Evolutionary conservation across 2,329 filamentous ascomycete genomes (phyloP), one percentile per base, ranked within the genome.

Genomic region (Colletotrichum karsti): DNA sequence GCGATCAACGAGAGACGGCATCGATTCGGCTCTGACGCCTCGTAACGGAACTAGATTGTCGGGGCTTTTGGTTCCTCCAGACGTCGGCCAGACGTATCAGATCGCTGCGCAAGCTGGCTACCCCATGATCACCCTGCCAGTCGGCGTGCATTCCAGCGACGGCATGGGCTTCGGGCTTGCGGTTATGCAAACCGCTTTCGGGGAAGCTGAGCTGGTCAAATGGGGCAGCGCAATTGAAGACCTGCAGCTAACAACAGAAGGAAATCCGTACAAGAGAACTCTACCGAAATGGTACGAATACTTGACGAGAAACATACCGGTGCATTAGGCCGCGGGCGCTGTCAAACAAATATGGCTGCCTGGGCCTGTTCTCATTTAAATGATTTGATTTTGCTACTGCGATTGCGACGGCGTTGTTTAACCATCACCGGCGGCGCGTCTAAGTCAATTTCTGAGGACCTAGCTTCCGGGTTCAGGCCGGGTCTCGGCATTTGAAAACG

Each of bases 71-170:
- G 90, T 93, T 0, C 92, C 92, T 5, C 84, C 91, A 0, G 88
- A 92, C 73, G 89, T 91, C 3, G 91, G 86, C 0, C 90, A 92
- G 76, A 87, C 87, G 4, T 89, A 89, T 69, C 89, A 93, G 77
- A 87, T 93, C 67, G 90, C 91, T 0, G 92, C 92, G 0, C 91
- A 94, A 78, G 92, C 92, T 5, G 91, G 92, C 0, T 94, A 94
- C 74, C 92, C 92, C 0, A 85, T 92, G 74, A 83, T 94, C 56
- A 93, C 91, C 0, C 75, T 94, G 1, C 92, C 92, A 0, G 89
- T 85, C 0, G 90, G 90, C 1, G 80, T 88, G 6, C 82, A 86
- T 70, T 78, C 75, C 12, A 85, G 84, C 4, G 62, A 39, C 5
- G 87, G 88, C 7, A 90, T 91, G 86, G 88, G 88, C 0, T 90